Evolutionary conservation across 495 filamentous ascomycete genomes (phyloP).

Genomic region (Penicillium bovifimosum): DNA sequence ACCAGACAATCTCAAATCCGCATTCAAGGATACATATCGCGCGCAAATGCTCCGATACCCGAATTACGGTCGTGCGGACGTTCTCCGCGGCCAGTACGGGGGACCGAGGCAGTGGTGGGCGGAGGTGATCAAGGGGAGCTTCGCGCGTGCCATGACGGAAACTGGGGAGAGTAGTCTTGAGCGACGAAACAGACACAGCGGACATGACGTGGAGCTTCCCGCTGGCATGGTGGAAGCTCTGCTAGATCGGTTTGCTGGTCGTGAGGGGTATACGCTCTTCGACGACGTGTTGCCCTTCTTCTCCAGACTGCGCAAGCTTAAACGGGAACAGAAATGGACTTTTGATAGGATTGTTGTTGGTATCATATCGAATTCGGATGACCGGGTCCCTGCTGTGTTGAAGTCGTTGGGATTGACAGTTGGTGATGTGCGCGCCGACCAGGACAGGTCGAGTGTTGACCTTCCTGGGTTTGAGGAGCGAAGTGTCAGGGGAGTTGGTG

Average conservation of each 20-base stretch:
- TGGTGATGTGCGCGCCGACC: slow-evolving; percentile 33
- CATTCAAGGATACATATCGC: slow-evolving; percentile 49
- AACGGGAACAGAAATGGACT: background rate
- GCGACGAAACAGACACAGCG: background rate
- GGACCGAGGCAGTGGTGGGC: slow-evolving; percentile 66
- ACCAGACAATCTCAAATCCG: slow-evolving; percentile 22
- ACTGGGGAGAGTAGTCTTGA: background rate
- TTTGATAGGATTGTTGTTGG: slow-evolving; percentile 50
- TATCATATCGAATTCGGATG: slow-evolving; percentile 74
- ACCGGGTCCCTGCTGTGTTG: slow-evolving; percentile 58
- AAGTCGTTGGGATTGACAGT: slow-evolving; percentile 56
- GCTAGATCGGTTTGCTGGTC: slow-evolving; percentile 55
- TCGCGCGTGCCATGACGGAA: slow-evolving; percentile 16
- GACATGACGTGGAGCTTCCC: slow-evolving; percentile 21
- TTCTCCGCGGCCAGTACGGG: slow-evolving; percentile 40
- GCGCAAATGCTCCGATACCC: slow-evolving; percentile 45
- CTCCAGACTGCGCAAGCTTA: slow-evolving; percentile 27
- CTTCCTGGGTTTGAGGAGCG: slow-evolving; percentile 41
- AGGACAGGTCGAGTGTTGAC: slow-evolving; percentile 25
- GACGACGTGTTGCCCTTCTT: slow-evolving; percentile 53
- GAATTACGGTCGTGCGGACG: slow-evolving; percentile 57
- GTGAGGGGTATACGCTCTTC: slow-evolving; percentile 55
- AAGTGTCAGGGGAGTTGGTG: slow-evolving; percentile 2
- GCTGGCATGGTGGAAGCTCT: slow-evolving; percentile 47
- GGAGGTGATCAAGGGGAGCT: slow-evolving; percentile 45